Conservation (phyloP, 768 basidiomycete species). For the Vararia minispora region DNA sequence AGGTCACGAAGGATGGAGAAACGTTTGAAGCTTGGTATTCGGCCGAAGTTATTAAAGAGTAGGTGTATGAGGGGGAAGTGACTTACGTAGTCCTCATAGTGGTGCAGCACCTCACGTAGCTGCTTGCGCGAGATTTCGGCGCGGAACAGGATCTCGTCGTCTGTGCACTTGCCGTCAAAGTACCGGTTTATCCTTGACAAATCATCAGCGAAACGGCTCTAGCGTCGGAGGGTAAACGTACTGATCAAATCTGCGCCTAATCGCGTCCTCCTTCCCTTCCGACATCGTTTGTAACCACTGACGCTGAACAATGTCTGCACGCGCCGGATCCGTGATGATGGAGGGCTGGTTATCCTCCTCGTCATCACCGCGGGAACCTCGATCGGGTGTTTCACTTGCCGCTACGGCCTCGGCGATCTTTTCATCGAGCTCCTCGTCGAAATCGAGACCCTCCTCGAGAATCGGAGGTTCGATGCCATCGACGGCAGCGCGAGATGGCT, state of each 20-base stretch:
- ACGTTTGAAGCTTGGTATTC: conserved; percentile 30
- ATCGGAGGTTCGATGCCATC: conserved; percentile 23
- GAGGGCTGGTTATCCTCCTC: conserved; percentile 40
- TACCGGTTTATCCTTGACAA: conserved; percentile 75
- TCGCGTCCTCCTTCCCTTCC: conserved; percentile 59
- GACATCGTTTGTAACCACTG: conserved; percentile 90
- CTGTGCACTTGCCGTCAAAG: conserved; percentile 85
- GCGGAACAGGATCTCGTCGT: conserved; percentile 88
- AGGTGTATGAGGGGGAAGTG: not conserved
- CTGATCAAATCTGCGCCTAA: conserved; percentile 71
- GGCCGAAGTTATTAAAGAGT: conserved; percentile 2
- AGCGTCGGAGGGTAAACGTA: conserved; percentile 24
- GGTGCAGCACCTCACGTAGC: conserved; percentile 69
- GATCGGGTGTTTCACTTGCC: conserved; percentile 26
- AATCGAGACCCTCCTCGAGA: conserved; percentile 22
- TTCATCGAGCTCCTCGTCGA: conserved; percentile 19
- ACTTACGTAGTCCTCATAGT: conserved; percentile 84
- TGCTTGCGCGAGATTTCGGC: conserved; percentile 80
- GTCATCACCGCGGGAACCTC: conserved; percentile 26
- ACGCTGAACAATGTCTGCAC: conserved; percentile 68
- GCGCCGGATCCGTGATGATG: conserved; percentile 74
- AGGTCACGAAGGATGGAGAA: conserved; percentile 30
- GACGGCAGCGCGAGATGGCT: conserved; percentile 10
- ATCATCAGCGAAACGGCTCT: not conserved
- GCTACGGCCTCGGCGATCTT: conserved; percentile 18